Percentiles rank a stretch among this genome's conserved stretches.
These are phyloP conservation scores for Ogataea degrootiae DNA, from an alignment of 805 yeast genomes.

Conservation along the genomic window DNA sequence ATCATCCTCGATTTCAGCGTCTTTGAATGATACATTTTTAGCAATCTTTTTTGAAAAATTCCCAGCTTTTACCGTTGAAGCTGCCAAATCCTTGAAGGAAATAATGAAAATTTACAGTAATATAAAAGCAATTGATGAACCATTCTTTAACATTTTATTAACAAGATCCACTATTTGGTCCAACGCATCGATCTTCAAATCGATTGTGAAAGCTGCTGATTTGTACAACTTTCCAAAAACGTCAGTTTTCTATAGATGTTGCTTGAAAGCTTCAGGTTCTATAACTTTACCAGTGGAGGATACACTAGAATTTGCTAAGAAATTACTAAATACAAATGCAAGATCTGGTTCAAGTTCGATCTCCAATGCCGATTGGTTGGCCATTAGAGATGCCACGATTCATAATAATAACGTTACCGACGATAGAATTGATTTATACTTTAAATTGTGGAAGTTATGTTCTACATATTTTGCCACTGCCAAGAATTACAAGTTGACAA, in stretches of 20 bases:
- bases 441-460: slow-evolving; percentile 47
- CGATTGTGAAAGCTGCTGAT: slow-evolving; percentile 55
- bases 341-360: slow-evolving; percentile 48
- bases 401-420: slow-evolving; percentile 31
- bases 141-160: slow-evolving; percentile 74
- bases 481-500: slow-evolving; percentile 38
- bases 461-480: slow-evolving; percentile 41
- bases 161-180: slow-evolving; percentile 63
- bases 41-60: slow-evolving; percentile 62
- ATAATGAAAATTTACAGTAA: slow-evolving; percentile 52
- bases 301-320: slow-evolving; percentile 35
- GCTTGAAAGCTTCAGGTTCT: slow-evolving; percentile 66
- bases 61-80: slow-evolving; percentile 46
- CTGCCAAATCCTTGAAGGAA: slow-evolving; percentile 51
- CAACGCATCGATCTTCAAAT: slow-evolving; percentile 57
- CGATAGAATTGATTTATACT: slow-evolving; percentile 48
- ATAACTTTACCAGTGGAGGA: slow-evolving; percentile 48
- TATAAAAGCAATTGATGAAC: slow-evolving; percentile 63
- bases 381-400: slow-evolving; percentile 74
- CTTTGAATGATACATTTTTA: slow-evolving; percentile 65
- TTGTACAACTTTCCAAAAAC: slow-evolving; percentile 56
- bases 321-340: slow-evolving; percentile 39
- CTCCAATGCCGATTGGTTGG: slow-evolving; percentile 83
- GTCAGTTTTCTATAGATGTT: slow-evolving; percentile 67
- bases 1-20: slow-evolving; percentile 64